Evolutionary conservation across 768 basidiomycete genomes (phyloP).

Genomic region (Macrolepiota albuminosa): DNA sequence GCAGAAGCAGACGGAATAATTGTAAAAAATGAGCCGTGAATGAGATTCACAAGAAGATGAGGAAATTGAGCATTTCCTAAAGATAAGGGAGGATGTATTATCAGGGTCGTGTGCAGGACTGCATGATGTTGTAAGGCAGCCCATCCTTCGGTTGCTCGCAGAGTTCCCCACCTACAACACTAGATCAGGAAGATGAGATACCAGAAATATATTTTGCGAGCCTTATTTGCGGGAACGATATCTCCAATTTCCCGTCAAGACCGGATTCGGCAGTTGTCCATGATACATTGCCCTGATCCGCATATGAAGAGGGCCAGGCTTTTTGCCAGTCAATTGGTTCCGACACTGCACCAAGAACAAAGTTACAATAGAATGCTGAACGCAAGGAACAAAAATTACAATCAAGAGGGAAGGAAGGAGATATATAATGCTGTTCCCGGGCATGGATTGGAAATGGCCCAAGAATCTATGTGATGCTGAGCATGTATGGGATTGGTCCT

Average conservation of each 20-base stretch:
- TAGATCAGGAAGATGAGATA: background rate
- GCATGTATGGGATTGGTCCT: background rate
- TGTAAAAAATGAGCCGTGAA: constrained; percentile 75
- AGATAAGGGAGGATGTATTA: constrained; percentile 42
- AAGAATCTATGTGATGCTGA: constrained; percentile 45
- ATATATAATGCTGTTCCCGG: constrained; percentile 78
- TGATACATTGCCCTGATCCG: constrained; percentile 52
- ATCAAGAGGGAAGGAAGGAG: constrained; percentile 69
- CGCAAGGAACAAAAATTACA: constrained; percentile 31
- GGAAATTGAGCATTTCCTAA: constrained; percentile 24
- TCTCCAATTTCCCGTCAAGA: constrained; percentile 42
- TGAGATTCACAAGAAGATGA: constrained; percentile 52
- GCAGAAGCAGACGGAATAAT: constrained; percentile 41
- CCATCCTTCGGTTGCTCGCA: constrained; percentile 83
- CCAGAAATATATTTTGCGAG: constrained; percentile 17
- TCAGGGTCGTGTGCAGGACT: constrained; percentile 61
- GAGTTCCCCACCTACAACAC: constrained; percentile 55
- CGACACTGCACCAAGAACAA: constrained; percentile 34
- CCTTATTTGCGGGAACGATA: constrained; percentile 66
- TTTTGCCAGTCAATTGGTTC: constrained; percentile 43
- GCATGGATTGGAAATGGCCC: constrained; percentile 85
- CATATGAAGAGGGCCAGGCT: constrained; percentile 64
- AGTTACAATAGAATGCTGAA: constrained; percentile 1
- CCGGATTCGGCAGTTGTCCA: constrained; percentile 49
- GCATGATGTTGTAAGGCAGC: constrained; percentile 79